Percentiles rank a stretch among this genome's conserved stretches.
Conservation (phyloP, 257 asterid species). For the Nicotiana tomentosiformis region DNA sequence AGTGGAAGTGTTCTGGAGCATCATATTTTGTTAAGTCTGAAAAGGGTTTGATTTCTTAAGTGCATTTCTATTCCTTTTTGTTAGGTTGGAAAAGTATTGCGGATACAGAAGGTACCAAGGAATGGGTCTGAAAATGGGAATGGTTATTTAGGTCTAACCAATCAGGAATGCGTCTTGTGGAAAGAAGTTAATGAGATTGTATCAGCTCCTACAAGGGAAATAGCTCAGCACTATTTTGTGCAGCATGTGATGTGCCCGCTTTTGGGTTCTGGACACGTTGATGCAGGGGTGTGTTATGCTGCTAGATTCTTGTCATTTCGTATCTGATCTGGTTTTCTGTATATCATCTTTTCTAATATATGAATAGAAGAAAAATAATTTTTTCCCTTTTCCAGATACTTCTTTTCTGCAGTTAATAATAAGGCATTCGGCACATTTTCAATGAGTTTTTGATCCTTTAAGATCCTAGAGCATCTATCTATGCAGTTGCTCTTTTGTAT, state of each 20-base stretch:
- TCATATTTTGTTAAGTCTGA: not conserved
- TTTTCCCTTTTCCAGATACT: not conserved
- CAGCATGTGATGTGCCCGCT: conserved; percentile 68
- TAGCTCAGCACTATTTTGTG: conserved; percentile 61
- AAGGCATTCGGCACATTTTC: not conserved
- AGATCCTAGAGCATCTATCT: not conserved
- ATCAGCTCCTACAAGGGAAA: conserved; percentile 71
- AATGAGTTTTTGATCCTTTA: not conserved
- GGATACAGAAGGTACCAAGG: conserved; percentile 65
- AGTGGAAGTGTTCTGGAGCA: not conserved
- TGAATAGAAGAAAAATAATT: not conserved
- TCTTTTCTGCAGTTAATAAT: not conserved
- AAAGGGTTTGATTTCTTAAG: not conserved
- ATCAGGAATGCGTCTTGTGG: conserved; percentile 63
- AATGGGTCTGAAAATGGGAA: conserved; percentile 41
- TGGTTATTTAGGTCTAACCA: conserved; percentile 47
- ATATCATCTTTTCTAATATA: not conserved
- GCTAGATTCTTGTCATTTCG: not conserved
- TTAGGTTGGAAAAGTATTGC: conserved; percentile 77
- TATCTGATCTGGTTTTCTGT: not conserved
- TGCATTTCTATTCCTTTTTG: conserved; percentile 8
- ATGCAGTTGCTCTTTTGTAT: not conserved
- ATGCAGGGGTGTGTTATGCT: conserved; percentile 68
- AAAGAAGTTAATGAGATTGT: conserved; percentile 47
- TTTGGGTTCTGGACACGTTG: conserved; percentile 81